Evolutionary conservation across 768 basidiomycete genomes (phyloP).

Genomic region (Cystoderma amianthinum): DNA sequence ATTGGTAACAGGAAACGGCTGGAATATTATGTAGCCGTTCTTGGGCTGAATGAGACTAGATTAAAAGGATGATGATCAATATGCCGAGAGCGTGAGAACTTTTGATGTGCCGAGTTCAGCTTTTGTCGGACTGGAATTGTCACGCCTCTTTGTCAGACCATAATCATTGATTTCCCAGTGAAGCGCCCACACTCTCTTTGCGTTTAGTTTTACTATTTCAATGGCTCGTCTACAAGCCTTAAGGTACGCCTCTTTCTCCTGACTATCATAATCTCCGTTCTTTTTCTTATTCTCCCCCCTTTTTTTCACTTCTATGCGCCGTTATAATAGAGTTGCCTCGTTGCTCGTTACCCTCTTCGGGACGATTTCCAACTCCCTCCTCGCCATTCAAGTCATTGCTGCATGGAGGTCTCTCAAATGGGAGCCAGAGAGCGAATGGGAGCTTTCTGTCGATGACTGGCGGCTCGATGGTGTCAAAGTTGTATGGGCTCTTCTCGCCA

Average conservation of each 20-base stretch:
- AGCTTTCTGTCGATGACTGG: conserved; percentile 28
- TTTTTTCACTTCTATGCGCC: conserved; percentile 8
- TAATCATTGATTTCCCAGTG: too few relatives aligned
- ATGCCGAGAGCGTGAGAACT: too few relatives aligned
- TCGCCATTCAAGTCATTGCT: conserved; percentile 28
- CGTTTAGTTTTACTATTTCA: too few relatives aligned
- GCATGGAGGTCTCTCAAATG: conserved; percentile 29
- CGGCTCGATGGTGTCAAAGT: conserved; percentile 36
- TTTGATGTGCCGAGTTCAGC: too few relatives aligned
- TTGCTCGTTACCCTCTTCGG: conserved; percentile 30
- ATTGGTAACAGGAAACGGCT: too few relatives aligned
- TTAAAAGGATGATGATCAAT: too few relatives aligned
- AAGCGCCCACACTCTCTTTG: too few relatives aligned
- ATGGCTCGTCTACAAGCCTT: too few relatives aligned
- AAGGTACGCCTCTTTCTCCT: conserved; percentile 2
- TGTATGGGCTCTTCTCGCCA: conserved; percentile 55
- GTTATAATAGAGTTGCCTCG: conserved; percentile 24
- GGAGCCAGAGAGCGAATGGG: conserved; percentile 44
- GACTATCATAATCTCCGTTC: conserved; percentile 2
- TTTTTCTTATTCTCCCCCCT: conserved; percentile 6
- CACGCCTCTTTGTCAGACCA: too few relatives aligned
- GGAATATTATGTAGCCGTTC: too few relatives aligned
- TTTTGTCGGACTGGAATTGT: too few relatives aligned
- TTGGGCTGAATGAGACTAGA: too few relatives aligned
- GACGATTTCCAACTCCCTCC: conserved; percentile 21